phyloP scores from a whole-genome alignment of 2,329 filamentous ascomycete genomes.

The Penicillium aurantiogriseum region DNA sequence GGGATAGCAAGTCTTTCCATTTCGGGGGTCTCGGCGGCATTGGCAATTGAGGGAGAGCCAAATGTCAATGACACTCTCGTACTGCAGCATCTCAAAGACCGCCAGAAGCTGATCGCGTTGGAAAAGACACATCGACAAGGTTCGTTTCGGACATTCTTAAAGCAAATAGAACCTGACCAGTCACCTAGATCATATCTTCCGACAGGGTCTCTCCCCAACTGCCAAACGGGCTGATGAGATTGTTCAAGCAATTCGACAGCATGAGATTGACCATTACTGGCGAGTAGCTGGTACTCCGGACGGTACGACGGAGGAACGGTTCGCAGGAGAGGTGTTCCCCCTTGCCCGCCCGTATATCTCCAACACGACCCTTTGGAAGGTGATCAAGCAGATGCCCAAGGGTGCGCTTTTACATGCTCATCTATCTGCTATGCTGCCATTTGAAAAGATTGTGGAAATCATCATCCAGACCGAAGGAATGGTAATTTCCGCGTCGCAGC shows the following conservation, averaged over 20 bases:
- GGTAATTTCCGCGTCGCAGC: neutral
- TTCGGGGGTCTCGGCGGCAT: neutral
- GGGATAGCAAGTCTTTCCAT: neutral
- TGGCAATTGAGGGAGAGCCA: conserved; percentile 5
- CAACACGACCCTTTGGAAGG: conserved; percentile 77
- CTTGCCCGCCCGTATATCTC: conserved; percentile 83
- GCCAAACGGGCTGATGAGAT: conserved; percentile 60
- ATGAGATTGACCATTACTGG: conserved; percentile 24
- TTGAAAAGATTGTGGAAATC: conserved; percentile 47
- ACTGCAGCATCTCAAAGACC: conserved; percentile 70
- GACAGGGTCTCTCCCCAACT: conserved; percentile 64
- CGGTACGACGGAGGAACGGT: conserved; percentile 14
- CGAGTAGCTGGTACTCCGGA: conserved; percentile 10
- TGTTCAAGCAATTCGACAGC: conserved; percentile 51
- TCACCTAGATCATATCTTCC: conserved; percentile 22
- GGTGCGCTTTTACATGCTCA: conserved; percentile 69
- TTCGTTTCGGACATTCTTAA: conserved; percentile 40
- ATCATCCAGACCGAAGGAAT: neutral
- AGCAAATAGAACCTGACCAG: neutral
- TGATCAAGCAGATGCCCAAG: conserved; percentile 82
- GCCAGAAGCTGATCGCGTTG: conserved; percentile 70
- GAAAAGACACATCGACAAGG: conserved; percentile 79
- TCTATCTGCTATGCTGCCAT: conserved; percentile 82
- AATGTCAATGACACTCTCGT: conserved; percentile 11
- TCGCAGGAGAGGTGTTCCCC: conserved; percentile 87